These are phyloP conservation scores for Herpotrichia juniperi DNA, from an alignment of 2,329 filamentous ascomycete species.

Conservation along the genomic window DNA sequence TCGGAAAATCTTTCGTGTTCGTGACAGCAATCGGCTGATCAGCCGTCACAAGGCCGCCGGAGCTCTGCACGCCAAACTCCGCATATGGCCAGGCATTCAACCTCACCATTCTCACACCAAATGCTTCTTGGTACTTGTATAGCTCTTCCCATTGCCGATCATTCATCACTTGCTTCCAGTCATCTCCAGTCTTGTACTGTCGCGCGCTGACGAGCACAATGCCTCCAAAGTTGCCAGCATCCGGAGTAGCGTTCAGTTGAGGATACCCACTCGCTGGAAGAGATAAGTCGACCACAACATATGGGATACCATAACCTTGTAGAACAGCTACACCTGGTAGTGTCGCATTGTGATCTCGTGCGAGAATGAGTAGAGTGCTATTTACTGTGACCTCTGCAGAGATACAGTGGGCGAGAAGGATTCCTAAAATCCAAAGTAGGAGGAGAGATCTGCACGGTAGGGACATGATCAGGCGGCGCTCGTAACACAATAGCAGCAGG, in stretches of 20 bases:
- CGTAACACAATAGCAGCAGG: too few species aligned
- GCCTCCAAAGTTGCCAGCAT: conserved; percentile 62
- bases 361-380: conserved; percentile 60
- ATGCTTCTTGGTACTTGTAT: conserved; percentile 62
- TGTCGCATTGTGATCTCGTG: conserved; percentile 54
- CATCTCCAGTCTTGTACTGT: conserved; percentile 51
- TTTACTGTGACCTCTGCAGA: conserved; percentile 21
- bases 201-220: conserved; percentile 60
- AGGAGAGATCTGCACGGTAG: background rate
- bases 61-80: conserved; percentile 49
- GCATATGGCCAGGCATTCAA: conserved; percentile 60
- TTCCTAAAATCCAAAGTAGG: background rate
- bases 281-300: conserved; percentile 58
- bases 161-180: conserved; percentile 58
- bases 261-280: conserved; percentile 57
- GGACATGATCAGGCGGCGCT: background rate
- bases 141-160: conserved; percentile 60
- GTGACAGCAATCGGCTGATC: conserved; percentile 53
- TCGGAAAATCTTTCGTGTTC: conserved; percentile 57
- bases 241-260: conserved; percentile 53
- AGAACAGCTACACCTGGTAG: conserved; percentile 58
- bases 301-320: conserved; percentile 65
- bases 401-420: background rate
- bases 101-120: conserved; percentile 64
- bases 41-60: conserved; percentile 26